Evolutionary conservation across 2,329 filamentous ascomycete species (phyloP).

Genomic region (Akanthomyces uredinophilus): DNA sequence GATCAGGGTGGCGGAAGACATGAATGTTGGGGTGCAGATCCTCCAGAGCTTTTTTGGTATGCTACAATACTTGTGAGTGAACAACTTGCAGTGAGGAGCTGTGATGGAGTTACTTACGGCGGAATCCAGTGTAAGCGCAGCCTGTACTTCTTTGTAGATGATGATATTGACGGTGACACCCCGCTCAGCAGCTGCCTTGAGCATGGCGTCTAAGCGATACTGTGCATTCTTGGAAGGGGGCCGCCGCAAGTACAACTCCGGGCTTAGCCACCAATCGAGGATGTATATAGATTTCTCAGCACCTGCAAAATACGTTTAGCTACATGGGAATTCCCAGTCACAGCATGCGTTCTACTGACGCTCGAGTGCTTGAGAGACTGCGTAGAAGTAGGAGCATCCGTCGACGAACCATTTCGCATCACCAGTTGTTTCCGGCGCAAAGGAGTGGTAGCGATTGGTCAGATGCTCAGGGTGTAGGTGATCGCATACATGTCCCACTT

Average conservation of each 20-base stretch:
- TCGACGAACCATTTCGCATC: conserved; percentile 88
- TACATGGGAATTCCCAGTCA: background rate
- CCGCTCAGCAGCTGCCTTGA: conserved; percentile 74
- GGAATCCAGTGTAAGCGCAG: conserved; percentile 61
- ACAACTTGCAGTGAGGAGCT: too few species aligned
- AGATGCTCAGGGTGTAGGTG: conserved; percentile 38
- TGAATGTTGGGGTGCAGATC: conserved; percentile 75
- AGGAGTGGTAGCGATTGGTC: conserved; percentile 57
- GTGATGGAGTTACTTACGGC: conserved; percentile 33
- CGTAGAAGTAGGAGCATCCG: conserved; percentile 79
- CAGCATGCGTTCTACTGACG: conserved; percentile 29
- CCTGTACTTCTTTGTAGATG: conserved; percentile 87
- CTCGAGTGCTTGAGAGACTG: conserved; percentile 74
- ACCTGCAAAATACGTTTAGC: conserved; percentile 32
- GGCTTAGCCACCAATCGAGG: conserved; percentile 85
- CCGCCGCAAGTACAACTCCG: conserved; percentile 80
- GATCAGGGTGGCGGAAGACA: conserved; percentile 88
- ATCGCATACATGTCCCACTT: conserved; percentile 36
- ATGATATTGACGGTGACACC: conserved; percentile 82
- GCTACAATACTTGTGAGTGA: conserved; percentile 38
- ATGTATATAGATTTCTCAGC: conserved; percentile 78
- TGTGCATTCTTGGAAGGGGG: conserved; percentile 76
- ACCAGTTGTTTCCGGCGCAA: conserved; percentile 67
- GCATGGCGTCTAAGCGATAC: conserved; percentile 79
- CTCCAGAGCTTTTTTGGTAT: conserved; percentile 78